Conservation (phyloP, 495 filamentous ascomycete genomes). For the Talaromyces borbonicus region DNA sequence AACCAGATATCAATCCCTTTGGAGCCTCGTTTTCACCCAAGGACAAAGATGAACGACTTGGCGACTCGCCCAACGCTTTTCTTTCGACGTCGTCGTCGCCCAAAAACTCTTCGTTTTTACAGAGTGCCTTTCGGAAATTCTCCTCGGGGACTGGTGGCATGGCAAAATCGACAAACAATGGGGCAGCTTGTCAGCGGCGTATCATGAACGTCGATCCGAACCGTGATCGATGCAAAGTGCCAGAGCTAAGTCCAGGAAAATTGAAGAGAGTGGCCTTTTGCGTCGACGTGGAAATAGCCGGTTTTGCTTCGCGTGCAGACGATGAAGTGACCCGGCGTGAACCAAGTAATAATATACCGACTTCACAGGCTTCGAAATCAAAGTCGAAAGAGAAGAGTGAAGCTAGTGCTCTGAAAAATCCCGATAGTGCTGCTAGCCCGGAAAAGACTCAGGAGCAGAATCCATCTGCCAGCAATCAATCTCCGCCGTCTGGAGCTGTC, state of each 20-base stretch:
- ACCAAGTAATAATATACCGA: slow-evolving; percentile 24
- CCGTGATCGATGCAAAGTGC: slow-evolving; percentile 68
- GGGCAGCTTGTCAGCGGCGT: slow-evolving; percentile 54
- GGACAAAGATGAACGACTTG: slow-evolving; percentile 44
- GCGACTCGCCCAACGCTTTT: slow-evolving; percentile 47
- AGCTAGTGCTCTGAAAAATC: slow-evolving; percentile 50
- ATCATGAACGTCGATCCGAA: slow-evolving; percentile 79
- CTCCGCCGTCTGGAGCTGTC: background rate
- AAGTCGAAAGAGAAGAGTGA: slow-evolving; percentile 58
- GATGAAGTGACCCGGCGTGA: slow-evolving; percentile 17
- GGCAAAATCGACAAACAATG: slow-evolving; percentile 42
- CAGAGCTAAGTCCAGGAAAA: slow-evolving; percentile 70
- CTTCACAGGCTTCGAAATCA: slow-evolving; percentile 45
- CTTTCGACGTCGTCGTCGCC: slow-evolving; percentile 49
- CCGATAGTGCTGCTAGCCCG: slow-evolving; percentile 42
- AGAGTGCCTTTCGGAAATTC: slow-evolving; percentile 69
- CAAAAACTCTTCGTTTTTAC: slow-evolving; percentile 64
- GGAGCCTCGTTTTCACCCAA: slow-evolving; percentile 46
- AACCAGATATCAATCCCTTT: slow-evolving; percentile 37
- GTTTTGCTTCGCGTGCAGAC: slow-evolving; percentile 39
- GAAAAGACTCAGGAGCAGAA: slow-evolving; percentile 48
- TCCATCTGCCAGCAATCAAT: background rate
- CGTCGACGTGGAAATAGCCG: slow-evolving; percentile 96
- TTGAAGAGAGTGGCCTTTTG: slow-evolving; percentile 84
- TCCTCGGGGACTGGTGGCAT: slow-evolving; percentile 49